These are phyloP conservation scores for Mycena rosella DNA, from an alignment of 768 basidiomycete genomes.

Conservation along the genomic window DNA sequence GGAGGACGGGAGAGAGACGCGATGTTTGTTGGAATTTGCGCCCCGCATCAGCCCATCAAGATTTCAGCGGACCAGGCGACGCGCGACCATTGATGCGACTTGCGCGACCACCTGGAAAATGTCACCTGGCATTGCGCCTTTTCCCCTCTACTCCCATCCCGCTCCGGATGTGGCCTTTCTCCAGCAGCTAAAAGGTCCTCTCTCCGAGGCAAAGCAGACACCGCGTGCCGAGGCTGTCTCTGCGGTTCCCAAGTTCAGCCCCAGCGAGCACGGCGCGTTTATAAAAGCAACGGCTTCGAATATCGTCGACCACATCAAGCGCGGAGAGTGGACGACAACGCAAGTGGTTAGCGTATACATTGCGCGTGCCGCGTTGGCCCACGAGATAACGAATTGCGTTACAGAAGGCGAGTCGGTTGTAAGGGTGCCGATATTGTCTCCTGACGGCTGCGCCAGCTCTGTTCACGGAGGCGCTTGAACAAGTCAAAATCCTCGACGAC, in stretches of 20 bases:
- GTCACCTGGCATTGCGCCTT: too few species aligned
- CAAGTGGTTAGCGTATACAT: constrained; percentile 72
- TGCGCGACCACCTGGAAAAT: too few species aligned
- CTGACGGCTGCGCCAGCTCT: constrained; percentile 62
- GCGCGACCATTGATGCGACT: too few species aligned
- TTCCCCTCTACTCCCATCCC: too few species aligned
- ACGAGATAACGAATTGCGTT: constrained; percentile 77
- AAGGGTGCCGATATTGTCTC: neutral
- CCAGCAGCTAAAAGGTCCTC: constrained; percentile 47
- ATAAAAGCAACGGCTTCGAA: constrained; percentile 66
- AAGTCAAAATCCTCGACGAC: constrained; percentile 74
- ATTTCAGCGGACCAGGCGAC: too few species aligned
- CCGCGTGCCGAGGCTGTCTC: constrained; percentile 51
- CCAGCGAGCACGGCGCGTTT: constrained; percentile 47
- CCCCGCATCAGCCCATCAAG: too few species aligned
- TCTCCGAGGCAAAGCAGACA: constrained; percentile 54
- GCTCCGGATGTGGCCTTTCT: constrained; percentile 62
- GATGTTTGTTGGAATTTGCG: too few species aligned
- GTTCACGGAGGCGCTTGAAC: constrained; percentile 73
- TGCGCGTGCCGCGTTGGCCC: constrained; percentile 69
- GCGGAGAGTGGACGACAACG: constrained; percentile 64
- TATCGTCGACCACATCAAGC: constrained; percentile 59
- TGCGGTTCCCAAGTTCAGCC: constrained; percentile 41
- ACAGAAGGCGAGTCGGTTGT: constrained; percentile 71
- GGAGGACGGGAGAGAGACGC: too few species aligned